Evolutionary conservation across 2,329 filamentous ascomycete genomes (phyloP), one percentile per base, ranked within the genome.

Genomic region (Metarhizium robertsii): DNA sequence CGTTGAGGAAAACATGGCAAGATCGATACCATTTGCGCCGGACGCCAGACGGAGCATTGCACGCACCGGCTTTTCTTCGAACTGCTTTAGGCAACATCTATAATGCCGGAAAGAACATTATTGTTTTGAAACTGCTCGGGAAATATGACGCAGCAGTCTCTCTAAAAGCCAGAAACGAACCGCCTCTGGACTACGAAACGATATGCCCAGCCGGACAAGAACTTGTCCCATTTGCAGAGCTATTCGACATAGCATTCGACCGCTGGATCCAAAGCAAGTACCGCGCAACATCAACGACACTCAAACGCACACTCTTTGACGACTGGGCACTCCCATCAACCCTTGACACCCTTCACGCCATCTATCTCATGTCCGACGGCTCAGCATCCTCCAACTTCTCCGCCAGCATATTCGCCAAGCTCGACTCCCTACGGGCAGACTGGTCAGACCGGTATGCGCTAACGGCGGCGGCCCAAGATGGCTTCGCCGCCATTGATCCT

Each of bases 391-490:
- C 86, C 50, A 70, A 73, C 0, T 86, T 96, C 61, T 81, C 86
- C 13, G 77, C 78, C 30, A 79, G 80, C 13, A 69, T 96, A 1
- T 96, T 96, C 65, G 81, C 85, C 55, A 84, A 87, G 51, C 79
- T 96, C 48, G 88, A 94, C 61, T 75, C 72, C 2, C 63, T 78
- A 16, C 77, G 73, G 65, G 69, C 65, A 6, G 73, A 72, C 40
- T 96, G 91, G 92, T 85, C 86, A 58, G 90, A 96, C 67, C 82
- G 85, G 20, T 95, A 92, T 64, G 78, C 87, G 0, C 74, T 96
- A 32, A 94, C 88, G 0, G 89, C 92, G 61, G 72, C 90, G 2
- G 85, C 87, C 0, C 87, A 90, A 56, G 85, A 85, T 55, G 84
- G 87, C 0, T 91, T 90, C 66, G 77, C 81, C 1, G 61, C 71